Conservation (phyloP, 2,329 filamentous ascomycete genomes). For the Xylaria sp. region DNA sequence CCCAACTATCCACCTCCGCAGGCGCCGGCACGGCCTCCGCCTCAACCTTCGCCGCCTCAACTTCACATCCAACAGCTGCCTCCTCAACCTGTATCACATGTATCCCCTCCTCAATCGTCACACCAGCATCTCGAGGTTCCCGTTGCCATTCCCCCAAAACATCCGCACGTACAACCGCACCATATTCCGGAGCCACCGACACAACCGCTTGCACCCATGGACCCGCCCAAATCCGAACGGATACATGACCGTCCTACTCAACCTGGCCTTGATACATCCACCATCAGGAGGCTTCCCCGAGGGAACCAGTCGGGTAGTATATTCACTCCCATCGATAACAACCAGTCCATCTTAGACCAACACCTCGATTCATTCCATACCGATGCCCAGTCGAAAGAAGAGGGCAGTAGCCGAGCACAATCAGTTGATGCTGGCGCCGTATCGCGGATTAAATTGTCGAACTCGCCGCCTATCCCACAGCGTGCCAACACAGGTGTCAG, state of each 20-base stretch:
- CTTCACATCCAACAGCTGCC: conserved; percentile 63
- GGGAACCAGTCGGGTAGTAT: conserved; percentile 86
- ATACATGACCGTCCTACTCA: conserved; percentile 58
- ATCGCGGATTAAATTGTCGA: conserved; percentile 61
- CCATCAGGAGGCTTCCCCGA: conserved; percentile 73
- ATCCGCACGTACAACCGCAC: conserved; percentile 39
- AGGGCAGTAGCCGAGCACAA: conserved; percentile 63
- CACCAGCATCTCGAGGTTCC: conserved; percentile 53
- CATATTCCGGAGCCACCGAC: conserved; percentile 50
- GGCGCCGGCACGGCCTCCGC: conserved; percentile 61
- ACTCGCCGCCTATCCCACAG: conserved; percentile 64
- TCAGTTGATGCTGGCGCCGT: conserved; percentile 71
- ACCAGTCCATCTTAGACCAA: conserved; percentile 85
- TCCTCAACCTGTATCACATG: conserved; percentile 58
- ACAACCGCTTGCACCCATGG: conserved; percentile 60
- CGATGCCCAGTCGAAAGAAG: conserved; percentile 58
- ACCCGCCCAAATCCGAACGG: conserved; percentile 59
- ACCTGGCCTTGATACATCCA: conserved; percentile 61
- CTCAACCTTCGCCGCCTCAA: conserved; percentile 70
- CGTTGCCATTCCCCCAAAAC: conserved; percentile 49
- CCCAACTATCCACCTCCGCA: conserved; percentile 62
- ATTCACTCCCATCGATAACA: conserved; percentile 96
- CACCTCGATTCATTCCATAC: conserved; percentile 77
- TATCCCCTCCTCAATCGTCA: conserved; percentile 65
- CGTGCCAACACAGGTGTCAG: conserved; percentile 61